Evolutionary conservation across 345 rosid species (phyloP).

Genomic region (Linum lewisii): DNA sequence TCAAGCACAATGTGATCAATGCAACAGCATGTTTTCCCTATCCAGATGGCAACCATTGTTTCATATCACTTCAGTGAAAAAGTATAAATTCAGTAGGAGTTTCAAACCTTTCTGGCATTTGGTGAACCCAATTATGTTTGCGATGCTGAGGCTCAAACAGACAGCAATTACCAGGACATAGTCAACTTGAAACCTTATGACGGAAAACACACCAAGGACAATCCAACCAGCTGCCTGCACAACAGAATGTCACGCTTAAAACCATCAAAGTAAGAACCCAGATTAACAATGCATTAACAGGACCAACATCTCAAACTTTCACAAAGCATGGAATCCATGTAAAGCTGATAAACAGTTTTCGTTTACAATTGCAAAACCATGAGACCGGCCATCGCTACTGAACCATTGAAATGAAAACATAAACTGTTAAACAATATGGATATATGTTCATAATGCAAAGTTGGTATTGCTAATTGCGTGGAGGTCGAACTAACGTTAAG

Average conservation of each 20-base stretch:
- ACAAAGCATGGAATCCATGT: neutral
- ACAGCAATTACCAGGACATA: constrained; percentile 7
- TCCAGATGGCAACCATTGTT: neutral
- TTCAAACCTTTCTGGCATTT: constrained; percentile 6
- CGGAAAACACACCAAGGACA: constrained; percentile 6
- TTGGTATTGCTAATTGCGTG: neutral
- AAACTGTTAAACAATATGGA: neutral
- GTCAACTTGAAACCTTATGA: constrained; percentile 9
- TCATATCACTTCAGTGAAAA: neutral
- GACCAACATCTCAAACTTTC: neutral
- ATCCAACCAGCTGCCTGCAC: constrained; percentile 9
- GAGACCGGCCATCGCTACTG: neutral
- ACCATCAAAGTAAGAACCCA: neutral
- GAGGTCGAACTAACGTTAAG: constrained; percentile 1
- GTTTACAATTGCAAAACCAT: neutral
- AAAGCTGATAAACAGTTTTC: neutral
- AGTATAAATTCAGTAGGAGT: neutral
- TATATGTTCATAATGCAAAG: neutral
- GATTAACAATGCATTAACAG: neutral
- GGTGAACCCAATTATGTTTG: constrained; percentile 8
- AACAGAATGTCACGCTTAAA: neutral
- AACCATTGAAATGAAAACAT: too few species aligned
- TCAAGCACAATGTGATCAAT: neutral
- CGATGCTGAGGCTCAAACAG: constrained; percentile 10
- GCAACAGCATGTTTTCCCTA: neutral